Conservation (phyloP, 2,329 filamentous ascomycete genomes). For the Ophiostoma piceae region DNA sequence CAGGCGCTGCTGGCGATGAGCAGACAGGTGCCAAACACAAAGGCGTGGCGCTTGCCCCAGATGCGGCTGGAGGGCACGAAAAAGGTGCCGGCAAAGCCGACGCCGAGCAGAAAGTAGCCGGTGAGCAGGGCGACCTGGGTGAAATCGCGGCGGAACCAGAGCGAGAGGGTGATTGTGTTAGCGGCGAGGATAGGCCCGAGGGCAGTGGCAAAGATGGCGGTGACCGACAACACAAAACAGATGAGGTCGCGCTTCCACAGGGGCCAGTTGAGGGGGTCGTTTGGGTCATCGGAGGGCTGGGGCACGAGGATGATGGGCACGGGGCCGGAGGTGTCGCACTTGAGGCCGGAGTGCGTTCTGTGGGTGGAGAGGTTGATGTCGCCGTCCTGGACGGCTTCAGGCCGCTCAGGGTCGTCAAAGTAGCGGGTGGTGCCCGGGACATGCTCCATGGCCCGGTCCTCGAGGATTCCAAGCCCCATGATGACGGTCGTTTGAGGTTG, state of each 20-base stretch:
- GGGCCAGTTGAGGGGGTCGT: constrained; percentile 83
- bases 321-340: constrained; percentile 64
- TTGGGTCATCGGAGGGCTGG: constrained; percentile 84
- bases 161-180: constrained; percentile 72
- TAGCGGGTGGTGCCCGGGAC: constrained; percentile 68
- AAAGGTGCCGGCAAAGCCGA: constrained; percentile 73
- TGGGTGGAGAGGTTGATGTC: constrained; percentile 29
- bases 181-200: constrained; percentile 83
- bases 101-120: constrained; percentile 80
- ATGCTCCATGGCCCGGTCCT: constrained; percentile 59
- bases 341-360: constrained; percentile 45
- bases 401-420: constrained; percentile 53
- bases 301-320: constrained; percentile 72
- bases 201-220: constrained; percentile 76
- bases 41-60: constrained; percentile 89
- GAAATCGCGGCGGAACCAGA: constrained; percentile 61
- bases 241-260: constrained; percentile 80
- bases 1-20: constrained; percentile 70
- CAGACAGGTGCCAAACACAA: constrained; percentile 69
- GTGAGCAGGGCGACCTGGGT: constrained; percentile 77
- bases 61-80: constrained; percentile 84
- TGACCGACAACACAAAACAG: constrained; percentile 69
- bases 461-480: constrained; percentile 70
- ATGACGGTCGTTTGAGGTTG: not conserved
- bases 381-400: constrained; percentile 40